Percentiles rank a stretch among this genome's conserved stretches.
These are phyloP conservation scores for Parathielavia hyrcaniae DNA, from an alignment of 495 filamentous ascomycete genomes.

Conservation along the genomic window DNA sequence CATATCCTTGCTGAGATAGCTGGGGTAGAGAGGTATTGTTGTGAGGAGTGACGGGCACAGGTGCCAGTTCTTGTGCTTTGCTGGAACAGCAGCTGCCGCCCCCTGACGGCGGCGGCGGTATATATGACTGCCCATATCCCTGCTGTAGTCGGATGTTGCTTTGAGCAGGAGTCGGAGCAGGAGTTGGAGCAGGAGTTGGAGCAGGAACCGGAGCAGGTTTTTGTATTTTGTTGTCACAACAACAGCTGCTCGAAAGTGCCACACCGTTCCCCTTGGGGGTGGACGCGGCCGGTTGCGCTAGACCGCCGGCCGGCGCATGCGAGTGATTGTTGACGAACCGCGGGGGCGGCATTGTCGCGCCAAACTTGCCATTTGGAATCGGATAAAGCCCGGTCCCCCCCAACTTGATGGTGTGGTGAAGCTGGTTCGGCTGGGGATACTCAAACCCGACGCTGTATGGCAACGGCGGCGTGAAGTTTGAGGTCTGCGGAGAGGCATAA, in stretches of 20 bases:
- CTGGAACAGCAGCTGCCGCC: conserved; percentile 16
- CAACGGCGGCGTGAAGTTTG: conserved; percentile 16
- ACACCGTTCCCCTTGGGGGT: conserved; percentile 14
- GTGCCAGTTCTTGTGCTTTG: background rate
- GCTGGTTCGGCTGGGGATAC: conserved; percentile 15
- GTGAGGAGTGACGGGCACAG: background rate
- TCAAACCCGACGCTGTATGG: conserved; percentile 18
- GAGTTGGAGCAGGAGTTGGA: background rate
- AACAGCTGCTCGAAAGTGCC: conserved; percentile 8
- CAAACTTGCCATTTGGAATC: conserved; percentile 4
- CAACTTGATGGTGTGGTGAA: conserved; percentile 19
- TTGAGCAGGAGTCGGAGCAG: background rate
- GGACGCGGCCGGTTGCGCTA: conserved; percentile 5
- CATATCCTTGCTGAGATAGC: background rate
- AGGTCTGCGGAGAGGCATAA: conserved; percentile 1
- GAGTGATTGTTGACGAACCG: conserved; percentile 13
- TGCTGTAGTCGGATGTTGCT: background rate
- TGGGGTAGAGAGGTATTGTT: background rate
- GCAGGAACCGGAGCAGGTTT: background rate
- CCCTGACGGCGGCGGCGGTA: background rate
- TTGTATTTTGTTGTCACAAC: conserved; percentile 10
- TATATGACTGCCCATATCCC: conserved; percentile 1
- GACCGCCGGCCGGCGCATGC: conserved; percentile 3
- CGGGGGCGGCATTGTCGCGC: conserved; percentile 2
- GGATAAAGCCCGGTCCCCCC: conserved; percentile 17